A percentile compares a stretch with the other conserved stretches of the same genome.
phyloP scores from a whole-genome alignment of 768 basidiomycete species.

The Infundibulicybe gibba region DNA sequence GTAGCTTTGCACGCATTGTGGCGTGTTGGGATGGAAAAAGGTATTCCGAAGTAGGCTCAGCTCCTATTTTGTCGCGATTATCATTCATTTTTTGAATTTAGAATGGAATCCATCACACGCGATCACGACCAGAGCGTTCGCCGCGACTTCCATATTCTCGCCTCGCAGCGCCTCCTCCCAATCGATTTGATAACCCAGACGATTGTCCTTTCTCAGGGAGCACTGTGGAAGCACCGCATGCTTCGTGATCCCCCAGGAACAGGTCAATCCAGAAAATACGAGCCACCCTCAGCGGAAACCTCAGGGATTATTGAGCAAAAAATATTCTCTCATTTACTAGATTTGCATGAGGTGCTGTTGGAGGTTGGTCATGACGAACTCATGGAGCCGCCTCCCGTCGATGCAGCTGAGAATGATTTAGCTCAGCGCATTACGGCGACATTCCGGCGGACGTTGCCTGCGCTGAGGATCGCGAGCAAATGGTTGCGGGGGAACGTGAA shows the following conservation, averaged over 20 bases:
- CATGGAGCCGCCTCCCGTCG: conserved; percentile 49
- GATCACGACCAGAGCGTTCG: conserved; percentile 45
- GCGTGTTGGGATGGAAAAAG: conserved; percentile 52
- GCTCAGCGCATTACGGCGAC: conserved; percentile 83
- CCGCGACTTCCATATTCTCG: conserved; percentile 54
- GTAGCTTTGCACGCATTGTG: conserved; percentile 77
- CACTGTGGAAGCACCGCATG: conserved; percentile 83
- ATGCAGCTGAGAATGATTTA: conserved; percentile 53
- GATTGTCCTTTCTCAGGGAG: conserved; percentile 72
- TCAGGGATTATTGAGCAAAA: conserved; percentile 53
- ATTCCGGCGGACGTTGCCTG: conserved; percentile 82
- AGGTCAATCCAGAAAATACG: conserved; percentile 18
- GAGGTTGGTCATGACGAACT: conserved; percentile 65
- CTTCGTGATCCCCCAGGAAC: conserved; percentile 43
- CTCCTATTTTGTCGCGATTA: conserved; percentile 5
- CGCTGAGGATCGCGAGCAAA: conserved; percentile 82
- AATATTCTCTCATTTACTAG: conserved; percentile 65
- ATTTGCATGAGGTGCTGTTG: conserved; percentile 59
- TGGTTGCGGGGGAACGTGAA: conserved; percentile 81
- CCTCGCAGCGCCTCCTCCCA: conserved; percentile 68
- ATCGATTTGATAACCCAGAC: conserved; percentile 75
- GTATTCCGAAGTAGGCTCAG: conserved; percentile 52
- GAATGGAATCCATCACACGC: conserved; percentile 45
- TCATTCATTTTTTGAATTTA: conserved; percentile 31
- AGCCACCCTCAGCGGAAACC: conserved; percentile 22